Percentiles rank a stretch among this genome's conserved stretches.
Conservation (phyloP, 1,284 basidiomycete species). For the Ganoderma leucocontextum region DNA sequence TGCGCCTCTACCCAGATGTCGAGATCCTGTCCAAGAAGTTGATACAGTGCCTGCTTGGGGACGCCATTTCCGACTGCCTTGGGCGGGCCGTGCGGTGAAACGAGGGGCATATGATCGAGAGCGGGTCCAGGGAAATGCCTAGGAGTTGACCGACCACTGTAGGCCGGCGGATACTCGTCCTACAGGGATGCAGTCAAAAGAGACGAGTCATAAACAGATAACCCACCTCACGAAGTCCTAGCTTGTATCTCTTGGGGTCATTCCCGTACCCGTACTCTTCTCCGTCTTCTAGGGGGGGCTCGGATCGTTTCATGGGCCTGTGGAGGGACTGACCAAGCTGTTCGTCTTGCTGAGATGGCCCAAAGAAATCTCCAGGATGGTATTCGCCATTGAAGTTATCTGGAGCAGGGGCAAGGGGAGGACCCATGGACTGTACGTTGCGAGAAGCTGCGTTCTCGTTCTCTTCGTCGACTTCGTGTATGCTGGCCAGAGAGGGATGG, state of each 20-base stretch:
- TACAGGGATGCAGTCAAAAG: slow-evolving; percentile 18
- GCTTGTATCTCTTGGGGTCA: slow-evolving; percentile 37
- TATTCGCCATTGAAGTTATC: slow-evolving; percentile 12
- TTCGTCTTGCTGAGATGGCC: slow-evolving; percentile 8
- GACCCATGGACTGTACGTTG: slow-evolving; percentile 10
- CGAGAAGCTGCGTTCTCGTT: slow-evolving; percentile 14
- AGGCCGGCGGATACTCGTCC: slow-evolving; percentile 22
- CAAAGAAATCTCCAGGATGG: slow-evolving; percentile 7
- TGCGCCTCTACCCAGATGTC: slow-evolving; percentile 37
- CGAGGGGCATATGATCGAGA: neutral
- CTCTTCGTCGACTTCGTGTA: slow-evolving; percentile 36
- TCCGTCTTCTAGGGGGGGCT: slow-evolving; percentile 31
- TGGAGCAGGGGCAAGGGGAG: slow-evolving; percentile 9
- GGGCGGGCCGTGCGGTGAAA: neutral
- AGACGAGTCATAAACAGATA: neutral
- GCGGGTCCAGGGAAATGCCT: slow-evolving; percentile 10
- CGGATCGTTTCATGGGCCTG: slow-evolving; percentile 33
- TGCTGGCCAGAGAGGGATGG: slow-evolving; percentile 37
- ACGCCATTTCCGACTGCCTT: neutral
- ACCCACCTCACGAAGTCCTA: slow-evolving; percentile 24
- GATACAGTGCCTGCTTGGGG: slow-evolving; percentile 32
- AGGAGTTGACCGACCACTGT: slow-evolving; percentile 25
- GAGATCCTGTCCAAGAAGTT: slow-evolving; percentile 39
- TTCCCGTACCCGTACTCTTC: slow-evolving; percentile 31
- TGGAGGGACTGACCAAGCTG: slow-evolving; percentile 25